Conservation (phyloP, 306 rosid genomes). For the Casuarina equisetifolia region DNA sequence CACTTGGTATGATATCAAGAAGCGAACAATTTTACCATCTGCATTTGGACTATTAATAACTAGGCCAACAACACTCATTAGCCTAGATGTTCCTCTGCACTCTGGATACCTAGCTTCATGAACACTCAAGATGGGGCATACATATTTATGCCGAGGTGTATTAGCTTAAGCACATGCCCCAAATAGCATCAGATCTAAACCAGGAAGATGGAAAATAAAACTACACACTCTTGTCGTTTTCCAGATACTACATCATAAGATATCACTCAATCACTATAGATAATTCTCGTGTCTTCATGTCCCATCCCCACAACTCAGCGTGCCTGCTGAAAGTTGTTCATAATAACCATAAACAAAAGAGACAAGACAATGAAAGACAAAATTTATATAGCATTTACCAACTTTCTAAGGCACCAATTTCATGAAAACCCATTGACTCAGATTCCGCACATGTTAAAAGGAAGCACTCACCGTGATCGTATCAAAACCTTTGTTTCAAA, state of each 20-base stretch:
- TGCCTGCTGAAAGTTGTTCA: not conserved
- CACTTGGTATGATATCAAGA: not conserved
- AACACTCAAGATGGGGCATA: no score
- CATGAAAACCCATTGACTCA: not conserved
- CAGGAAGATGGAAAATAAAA: not conserved
- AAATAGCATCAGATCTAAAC: not conserved
- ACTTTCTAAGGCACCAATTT: not conserved
- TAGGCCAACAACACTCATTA: not conserved
- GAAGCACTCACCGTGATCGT: not conserved
- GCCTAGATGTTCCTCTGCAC: not conserved
- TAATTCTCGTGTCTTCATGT: not conserved
- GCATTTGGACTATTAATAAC: not conserved
- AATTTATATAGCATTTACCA: not conserved
- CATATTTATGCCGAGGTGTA: not conserved
- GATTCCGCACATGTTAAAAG: not conserved
- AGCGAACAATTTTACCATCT: not conserved
- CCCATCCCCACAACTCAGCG: not conserved
- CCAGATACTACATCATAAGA: not conserved
- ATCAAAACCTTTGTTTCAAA: not conserved
- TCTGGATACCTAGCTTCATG: not conserved
- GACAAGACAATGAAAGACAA: not conserved
- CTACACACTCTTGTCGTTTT: not conserved
- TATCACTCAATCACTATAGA: not conserved
- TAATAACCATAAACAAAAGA: not conserved
- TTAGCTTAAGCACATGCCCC: not conserved